Evolutionary conservation across 2,329 filamentous ascomycete genomes (phyloP).

Genomic region (Penicillium sp.): DNA sequence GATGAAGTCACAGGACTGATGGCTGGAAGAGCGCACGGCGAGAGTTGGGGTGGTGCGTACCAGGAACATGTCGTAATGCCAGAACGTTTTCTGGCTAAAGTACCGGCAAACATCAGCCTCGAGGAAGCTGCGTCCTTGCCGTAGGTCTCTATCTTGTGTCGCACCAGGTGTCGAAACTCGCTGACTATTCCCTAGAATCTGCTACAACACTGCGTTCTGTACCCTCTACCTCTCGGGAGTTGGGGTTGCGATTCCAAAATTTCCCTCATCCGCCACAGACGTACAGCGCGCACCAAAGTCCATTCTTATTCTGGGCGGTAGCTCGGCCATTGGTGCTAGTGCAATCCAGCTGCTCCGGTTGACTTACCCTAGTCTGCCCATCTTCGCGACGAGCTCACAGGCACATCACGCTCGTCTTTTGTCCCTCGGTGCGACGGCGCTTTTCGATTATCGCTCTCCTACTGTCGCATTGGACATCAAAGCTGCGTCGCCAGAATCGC

Average conservation of each 20-base stretch:
- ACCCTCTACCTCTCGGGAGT: conserved; percentile 1
- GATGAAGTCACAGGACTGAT: conserved; percentile 8
- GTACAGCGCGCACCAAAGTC: conserved; percentile 20
- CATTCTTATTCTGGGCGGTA: conserved; percentile 35
- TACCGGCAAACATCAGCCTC: conserved; percentile 25
- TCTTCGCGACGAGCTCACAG: conserved; percentile 32
- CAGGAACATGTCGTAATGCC: conserved; percentile 17
- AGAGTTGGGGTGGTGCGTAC: conserved; percentile 10
- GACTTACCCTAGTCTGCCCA: conserved; percentile 24
- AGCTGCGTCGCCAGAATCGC: conserved; percentile 9
- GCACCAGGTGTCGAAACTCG: background rate
- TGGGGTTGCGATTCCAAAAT: conserved; percentile 1
- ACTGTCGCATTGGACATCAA: conserved; percentile 6
- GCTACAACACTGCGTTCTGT: conserved; percentile 8
- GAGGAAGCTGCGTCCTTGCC: conserved; percentile 26
- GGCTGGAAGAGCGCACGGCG: background rate
- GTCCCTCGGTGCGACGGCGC: conserved; percentile 3
- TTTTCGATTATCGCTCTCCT: conserved; percentile 5
- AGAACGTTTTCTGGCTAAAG: conserved; percentile 19
- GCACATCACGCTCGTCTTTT: conserved; percentile 2
- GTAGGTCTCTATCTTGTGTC: conserved; percentile 1
- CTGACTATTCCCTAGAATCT: conserved; percentile 4
- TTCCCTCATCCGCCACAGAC: conserved; percentile 19
- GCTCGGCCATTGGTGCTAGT: conserved; percentile 29
- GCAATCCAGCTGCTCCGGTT: conserved; percentile 35